phyloP scores from a whole-genome alignment of 179 eudicot species.

The Patellifolia procumbens region DNA sequence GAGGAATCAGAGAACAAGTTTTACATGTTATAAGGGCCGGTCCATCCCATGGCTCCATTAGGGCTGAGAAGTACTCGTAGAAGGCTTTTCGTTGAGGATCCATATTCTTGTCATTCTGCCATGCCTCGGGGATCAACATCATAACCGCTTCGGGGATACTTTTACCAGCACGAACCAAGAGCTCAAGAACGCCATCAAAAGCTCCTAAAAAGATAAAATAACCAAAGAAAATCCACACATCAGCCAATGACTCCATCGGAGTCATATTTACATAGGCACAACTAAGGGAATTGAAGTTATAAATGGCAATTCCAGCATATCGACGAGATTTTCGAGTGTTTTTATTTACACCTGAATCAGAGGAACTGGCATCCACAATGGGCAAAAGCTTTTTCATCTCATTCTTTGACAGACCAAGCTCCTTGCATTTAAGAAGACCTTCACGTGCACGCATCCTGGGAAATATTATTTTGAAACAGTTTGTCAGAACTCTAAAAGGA shows the following conservation, averaged over 20 bases:
- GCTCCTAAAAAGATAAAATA: constrained; percentile 52
- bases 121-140: constrained; percentile 99
- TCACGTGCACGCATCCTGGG: constrained; percentile 99
- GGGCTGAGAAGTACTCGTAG: constrained; percentile 86
- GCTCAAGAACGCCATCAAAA: constrained; percentile 96
- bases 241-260: neutral
- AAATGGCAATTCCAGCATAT: neutral
- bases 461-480: constrained; percentile 2
- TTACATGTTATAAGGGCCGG: constrained; percentile 98
- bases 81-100: constrained; percentile 80
- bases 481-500: constrained; percentile 22
- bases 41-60: constrained; percentile 99
- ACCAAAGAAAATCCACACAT: constrained; percentile 8
- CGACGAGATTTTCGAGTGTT: neutral
- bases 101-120: constrained; percentile 99
- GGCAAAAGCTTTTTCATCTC: constrained; percentile 98
- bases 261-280: neutral
- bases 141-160: constrained; percentile 97
- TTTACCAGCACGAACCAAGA: constrained; percentile 94
- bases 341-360: constrained; percentile 78
- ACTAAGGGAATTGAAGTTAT: no score
- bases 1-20: neutral
- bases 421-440: constrained; percentile 94
- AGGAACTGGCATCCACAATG: constrained; percentile 95
- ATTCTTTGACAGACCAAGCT: constrained; percentile 89